Conservation (phyloP, 257 asterid species). For the Solanum megistacrolobum region DNA sequence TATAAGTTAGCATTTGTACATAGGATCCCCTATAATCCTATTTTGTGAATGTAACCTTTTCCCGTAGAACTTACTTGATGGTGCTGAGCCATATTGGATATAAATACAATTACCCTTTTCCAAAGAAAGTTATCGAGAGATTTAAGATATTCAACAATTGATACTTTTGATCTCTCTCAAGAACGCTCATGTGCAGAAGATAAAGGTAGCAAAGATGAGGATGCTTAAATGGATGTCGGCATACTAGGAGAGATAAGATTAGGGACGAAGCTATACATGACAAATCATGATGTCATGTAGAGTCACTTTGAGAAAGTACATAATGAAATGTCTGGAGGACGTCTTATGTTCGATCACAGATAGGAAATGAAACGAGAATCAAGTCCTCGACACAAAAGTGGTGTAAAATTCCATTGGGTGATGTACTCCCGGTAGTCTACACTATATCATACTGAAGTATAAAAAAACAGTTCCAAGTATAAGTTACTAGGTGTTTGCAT, state of each 20-base stretch:
- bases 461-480: neutral
- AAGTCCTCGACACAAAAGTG: neutral
- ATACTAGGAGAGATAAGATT: neutral
- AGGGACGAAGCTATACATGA: neutral
- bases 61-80: neutral
- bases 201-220: neutral
- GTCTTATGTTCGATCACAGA: neutral
- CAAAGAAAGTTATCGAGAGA: neutral
- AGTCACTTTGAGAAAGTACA: neutral
- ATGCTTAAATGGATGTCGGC: neutral
- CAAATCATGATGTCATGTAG: neutral
- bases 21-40: neutral
- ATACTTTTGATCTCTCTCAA: neutral
- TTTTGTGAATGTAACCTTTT: neutral
- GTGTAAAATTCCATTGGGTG: neutral
- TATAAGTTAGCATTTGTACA: neutral
- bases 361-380: neutral
- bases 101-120: neutral
- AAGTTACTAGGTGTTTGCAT: neutral
- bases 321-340: neutral
- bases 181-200: neutral
- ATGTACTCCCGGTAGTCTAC: neutral
- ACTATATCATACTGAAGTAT: neutral
- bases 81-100: neutral
- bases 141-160: neutral